phyloP scores from a whole-genome alignment of 2,329 filamentous ascomycete genomes.

The Elsinoe necatrix region DNA sequence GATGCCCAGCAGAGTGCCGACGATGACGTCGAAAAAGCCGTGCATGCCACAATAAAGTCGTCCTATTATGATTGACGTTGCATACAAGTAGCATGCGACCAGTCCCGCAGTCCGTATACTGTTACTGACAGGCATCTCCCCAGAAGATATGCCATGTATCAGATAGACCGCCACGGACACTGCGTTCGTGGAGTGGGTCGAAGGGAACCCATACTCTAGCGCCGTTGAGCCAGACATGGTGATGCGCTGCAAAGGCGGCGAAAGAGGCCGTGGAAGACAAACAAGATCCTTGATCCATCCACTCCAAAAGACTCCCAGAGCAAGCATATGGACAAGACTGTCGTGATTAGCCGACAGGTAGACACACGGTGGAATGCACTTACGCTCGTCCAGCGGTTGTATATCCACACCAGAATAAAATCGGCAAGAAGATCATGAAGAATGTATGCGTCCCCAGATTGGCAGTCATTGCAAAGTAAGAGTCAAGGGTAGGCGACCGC shows the following conservation, averaged over 20 bases:
- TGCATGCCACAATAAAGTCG: slow-evolving; percentile 98
- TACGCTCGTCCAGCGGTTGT: slow-evolving; percentile 79
- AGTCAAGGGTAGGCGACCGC: slow-evolving; percentile 77
- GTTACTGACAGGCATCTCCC: slow-evolving; percentile 45
- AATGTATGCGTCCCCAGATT: slow-evolving; percentile 97
- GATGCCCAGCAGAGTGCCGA: slow-evolving; percentile 71
- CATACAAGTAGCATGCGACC: slow-evolving; percentile 69
- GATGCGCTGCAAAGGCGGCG: slow-evolving; percentile 84
- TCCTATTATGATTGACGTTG: slow-evolving; percentile 78
- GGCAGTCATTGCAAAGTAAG: slow-evolving; percentile 93
- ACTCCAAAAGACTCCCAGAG: slow-evolving; percentile 59
- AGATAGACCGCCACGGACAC: slow-evolving; percentile 86
- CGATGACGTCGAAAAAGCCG: slow-evolving; percentile 81
- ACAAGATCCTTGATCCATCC: slow-evolving; percentile 92
- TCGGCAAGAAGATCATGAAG: slow-evolving; percentile 92
- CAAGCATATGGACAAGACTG: slow-evolving; percentile 50
- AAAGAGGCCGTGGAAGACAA: slow-evolving; percentile 83
- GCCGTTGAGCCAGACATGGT: slow-evolving; percentile 96
- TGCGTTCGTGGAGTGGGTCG: slow-evolving; percentile 93
- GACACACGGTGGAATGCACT: slow-evolving; percentile 30
- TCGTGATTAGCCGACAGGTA: slow-evolving; percentile 15
- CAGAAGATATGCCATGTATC: slow-evolving; percentile 60
- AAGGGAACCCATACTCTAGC: slow-evolving; percentile 94
- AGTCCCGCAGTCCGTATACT: slow-evolving; percentile 40
- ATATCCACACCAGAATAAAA: slow-evolving; percentile 94